Conservation (phyloP, 495 filamentous ascomycete genomes). For the Lasiosphaeria ovina region DNA sequence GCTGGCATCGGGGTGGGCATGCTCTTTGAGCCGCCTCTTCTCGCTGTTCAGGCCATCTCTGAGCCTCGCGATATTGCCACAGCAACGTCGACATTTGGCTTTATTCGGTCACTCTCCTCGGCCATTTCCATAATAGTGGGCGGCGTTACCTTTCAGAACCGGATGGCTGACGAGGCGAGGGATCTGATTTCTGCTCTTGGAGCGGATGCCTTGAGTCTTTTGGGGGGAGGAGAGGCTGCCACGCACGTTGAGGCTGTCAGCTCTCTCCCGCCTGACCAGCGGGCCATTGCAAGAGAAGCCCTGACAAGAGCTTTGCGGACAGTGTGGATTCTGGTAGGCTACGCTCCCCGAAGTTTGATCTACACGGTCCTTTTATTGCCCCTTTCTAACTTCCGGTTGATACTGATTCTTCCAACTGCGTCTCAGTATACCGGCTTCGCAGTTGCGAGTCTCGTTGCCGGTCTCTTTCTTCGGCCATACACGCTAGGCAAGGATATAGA, state of each 20-base stretch:
- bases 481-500: too few relatives aligned
- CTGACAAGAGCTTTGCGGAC: constrained; percentile 56
- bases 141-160: constrained; percentile 70
- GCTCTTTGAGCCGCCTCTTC: constrained; percentile 67
- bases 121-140: constrained; percentile 71
- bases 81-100: constrained; percentile 68
- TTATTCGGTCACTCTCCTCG: constrained; percentile 67
- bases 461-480: too few relatives aligned
- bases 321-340: constrained; percentile 60
- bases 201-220: constrained; percentile 32
- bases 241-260: constrained; percentile 53
- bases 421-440: too few relatives aligned
- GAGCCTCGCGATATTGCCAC: constrained; percentile 65
- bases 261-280: constrained; percentile 44
- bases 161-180: constrained; percentile 37
- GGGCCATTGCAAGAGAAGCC: constrained; percentile 44
- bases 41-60: constrained; percentile 67
- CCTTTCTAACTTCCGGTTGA: too few relatives aligned
- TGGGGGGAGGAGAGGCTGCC: constrained; percentile 50
- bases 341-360: too few relatives aligned
- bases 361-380: too few relatives aligned
- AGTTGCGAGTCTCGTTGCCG: too few relatives aligned
- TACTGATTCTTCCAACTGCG: too few relatives aligned
- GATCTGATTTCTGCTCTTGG: constrained; percentile 34
- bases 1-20: constrained; percentile 63